Evolutionary conservation across 192 early-diverging fungal genomes (phyloP), one percentile per base, ranked within the genome.

Genomic region (Phycomyces blakesleeanus): DNA sequence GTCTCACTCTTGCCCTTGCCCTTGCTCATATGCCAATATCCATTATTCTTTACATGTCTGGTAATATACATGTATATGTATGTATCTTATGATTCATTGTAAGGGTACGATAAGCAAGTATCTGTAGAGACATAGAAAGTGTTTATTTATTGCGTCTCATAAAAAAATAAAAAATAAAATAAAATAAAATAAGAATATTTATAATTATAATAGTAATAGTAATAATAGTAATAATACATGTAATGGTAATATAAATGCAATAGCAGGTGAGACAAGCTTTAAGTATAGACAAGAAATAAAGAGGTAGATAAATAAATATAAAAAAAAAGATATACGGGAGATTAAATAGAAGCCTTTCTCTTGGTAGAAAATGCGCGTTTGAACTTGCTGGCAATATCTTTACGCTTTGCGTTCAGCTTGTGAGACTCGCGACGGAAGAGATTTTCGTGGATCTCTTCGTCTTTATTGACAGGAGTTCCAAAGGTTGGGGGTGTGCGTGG

Each of bases 321-420:
- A 41, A 41, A 6, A 41, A 41, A 10, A 41, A 41, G 40, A 14
- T 41, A 41, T 41, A 47, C 11, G 18, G 29, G 29, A 34, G 29
- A 47, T 47, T 47, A 47, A 18, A 47, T 47, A 47, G 44, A 47
- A 47, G 44, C 18, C 44, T 47, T 47, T 47, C 44, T 14, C 44
- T 47, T 47, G 44, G 18, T 18, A 7, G 15, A n/a, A 18, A 47
- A 47, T 2, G 44, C 44, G 11, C 44, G 44, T 12, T 47, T 47
- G 44, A 47, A 47, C 18, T 47, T 47, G 44, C 44, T 47, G 18
- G 44, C 18, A 11, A 47, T 47, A 18, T 47, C 44, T 12, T 47
- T 47, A 47, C 44, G 44, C 44, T 47, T 47, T 2, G 44, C 44
- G 11, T 47, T 47, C 44, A 47, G 44, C 18, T 47, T 47, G 12